phyloP scores from a whole-genome alignment of 768 basidiomycete species.

The Psilocybe azurescens region DNA sequence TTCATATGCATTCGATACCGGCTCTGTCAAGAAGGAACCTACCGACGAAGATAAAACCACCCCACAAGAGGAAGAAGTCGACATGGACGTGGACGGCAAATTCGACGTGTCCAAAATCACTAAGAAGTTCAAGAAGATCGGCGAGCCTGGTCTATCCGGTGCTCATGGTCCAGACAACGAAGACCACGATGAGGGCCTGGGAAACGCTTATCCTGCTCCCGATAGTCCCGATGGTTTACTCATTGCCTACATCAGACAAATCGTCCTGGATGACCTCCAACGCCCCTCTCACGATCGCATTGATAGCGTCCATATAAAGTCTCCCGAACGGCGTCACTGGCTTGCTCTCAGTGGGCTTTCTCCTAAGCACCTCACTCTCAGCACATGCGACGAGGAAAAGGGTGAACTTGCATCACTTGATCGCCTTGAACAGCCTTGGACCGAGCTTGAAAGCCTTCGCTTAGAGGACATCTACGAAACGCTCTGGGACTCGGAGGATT shows the following conservation, averaged over 20 bases:
- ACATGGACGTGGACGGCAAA: constrained; percentile 14
- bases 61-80: constrained; percentile 10
- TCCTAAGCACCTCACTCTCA: constrained; percentile 18
- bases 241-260: constrained; percentile 7
- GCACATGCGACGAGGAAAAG: constrained; percentile 3
- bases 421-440: constrained; percentile 16
- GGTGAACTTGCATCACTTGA: constrained; percentile 14
- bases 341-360: constrained; percentile 16
- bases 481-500: constrained; percentile 13
- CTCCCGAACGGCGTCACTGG: constrained; percentile 16
- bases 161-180: background rate
- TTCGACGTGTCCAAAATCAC: constrained; percentile 11
- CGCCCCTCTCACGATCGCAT: constrained; percentile 14
- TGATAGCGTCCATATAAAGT: constrained; percentile 17
- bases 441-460: constrained; percentile 9
- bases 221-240: constrained; percentile 14
- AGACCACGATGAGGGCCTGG: constrained; percentile 7
- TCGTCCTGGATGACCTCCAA: constrained; percentile 14
- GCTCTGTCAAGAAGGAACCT: constrained; percentile 6
- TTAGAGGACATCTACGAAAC: constrained; percentile 13
- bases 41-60: background rate
- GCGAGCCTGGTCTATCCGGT: background rate
- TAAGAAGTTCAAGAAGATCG: constrained; percentile 12
- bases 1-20: background rate
- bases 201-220: background rate